Evolutionary conservation across 768 basidiomycete genomes (phyloP), one percentile per base, ranked within the genome.

Genomic region (Ephemerocybe angulata): DNA sequence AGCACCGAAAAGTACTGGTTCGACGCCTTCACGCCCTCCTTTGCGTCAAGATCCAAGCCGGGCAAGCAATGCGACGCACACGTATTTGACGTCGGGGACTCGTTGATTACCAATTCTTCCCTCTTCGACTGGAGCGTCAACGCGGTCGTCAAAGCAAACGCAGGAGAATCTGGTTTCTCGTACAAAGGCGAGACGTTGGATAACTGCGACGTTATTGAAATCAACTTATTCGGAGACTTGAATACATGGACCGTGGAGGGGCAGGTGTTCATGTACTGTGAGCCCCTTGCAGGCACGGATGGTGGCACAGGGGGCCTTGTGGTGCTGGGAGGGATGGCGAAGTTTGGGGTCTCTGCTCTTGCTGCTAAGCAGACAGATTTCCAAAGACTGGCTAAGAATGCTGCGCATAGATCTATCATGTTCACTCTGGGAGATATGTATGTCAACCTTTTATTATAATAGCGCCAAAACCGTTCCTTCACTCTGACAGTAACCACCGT

Each of bases 61-160:
- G 63, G 63, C 2, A 59, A 59, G 3, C 56, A 61, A 4, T 66
- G 65, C 42, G 63, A 65, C 21, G 27, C 57, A 1, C 62, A 59
- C 6, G 24, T 66, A 10, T 57, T 62, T 46, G 57, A 56, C 19
- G 50, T 61, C 4, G 65, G 65, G 1, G 65, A 66, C 35, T 57
- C 58, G 1, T 42, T 66, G n/a, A 56, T 58, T 12, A 66, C 63
- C 29, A 62, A 65, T 46, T 50, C 60, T 41, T 55, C 60, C 0
- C 19, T 60, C 12, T 66, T 66, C 19, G 60, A 60, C 24, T 66
- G 62, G 52, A 58, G 41, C 4, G 40, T 66, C 4, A 55, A 58
- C 4, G 56, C 59, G 1, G 50, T 66, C 33, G 30, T 50, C 29
- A 48, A 12, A n/a, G 35, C 63, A 1, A 63, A 59, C 40, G 62